These are phyloP conservation scores for Camellia lanceoleosa DNA, from an alignment of 148 eudicot genomes.

Conservation along the genomic window DNA sequence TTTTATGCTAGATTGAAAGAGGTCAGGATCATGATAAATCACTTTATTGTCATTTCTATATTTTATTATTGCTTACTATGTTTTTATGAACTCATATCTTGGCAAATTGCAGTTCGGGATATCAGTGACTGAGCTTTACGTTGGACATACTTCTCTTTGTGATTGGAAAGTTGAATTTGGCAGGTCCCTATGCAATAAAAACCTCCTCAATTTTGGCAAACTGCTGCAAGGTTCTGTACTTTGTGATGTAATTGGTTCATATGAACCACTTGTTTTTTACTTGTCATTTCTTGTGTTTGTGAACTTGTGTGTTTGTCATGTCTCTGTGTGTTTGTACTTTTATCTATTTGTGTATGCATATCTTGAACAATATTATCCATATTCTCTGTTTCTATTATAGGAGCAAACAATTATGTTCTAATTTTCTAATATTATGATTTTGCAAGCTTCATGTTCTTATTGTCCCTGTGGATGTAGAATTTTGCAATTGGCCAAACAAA, in stretches of 20 bases:
- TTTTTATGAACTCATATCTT: conserved; percentile 16
- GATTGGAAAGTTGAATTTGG: conserved; percentile 77
- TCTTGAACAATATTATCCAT: background rate
- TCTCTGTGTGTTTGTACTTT: conserved; percentile 6
- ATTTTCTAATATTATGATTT: background rate
- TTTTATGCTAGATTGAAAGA: conserved; percentile 60
- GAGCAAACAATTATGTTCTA: background rate
- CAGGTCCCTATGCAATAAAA: conserved; percentile 80
- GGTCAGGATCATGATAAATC: conserved; percentile 41
- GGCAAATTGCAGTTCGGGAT: conserved; percentile 57
- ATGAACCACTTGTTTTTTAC: background rate
- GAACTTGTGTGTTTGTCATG: background rate
- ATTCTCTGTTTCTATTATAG: background rate
- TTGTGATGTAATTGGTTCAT: background rate
- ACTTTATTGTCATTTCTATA: conserved; percentile 6
- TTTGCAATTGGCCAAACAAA: background rate
- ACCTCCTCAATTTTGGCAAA: conserved; percentile 66
- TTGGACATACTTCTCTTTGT: conserved; percentile 78
- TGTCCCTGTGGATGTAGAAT: background rate
- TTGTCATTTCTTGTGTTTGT: background rate
- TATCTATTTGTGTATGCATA: background rate
- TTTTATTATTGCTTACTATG: conserved; percentile 6
- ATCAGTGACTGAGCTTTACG: conserved; percentile 67
- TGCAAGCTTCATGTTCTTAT: background rate
- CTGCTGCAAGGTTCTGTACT: conserved; percentile 78